phyloP scores from a whole-genome alignment of 345 rosid species.

The Eucalyptus pauciflora region DNA sequence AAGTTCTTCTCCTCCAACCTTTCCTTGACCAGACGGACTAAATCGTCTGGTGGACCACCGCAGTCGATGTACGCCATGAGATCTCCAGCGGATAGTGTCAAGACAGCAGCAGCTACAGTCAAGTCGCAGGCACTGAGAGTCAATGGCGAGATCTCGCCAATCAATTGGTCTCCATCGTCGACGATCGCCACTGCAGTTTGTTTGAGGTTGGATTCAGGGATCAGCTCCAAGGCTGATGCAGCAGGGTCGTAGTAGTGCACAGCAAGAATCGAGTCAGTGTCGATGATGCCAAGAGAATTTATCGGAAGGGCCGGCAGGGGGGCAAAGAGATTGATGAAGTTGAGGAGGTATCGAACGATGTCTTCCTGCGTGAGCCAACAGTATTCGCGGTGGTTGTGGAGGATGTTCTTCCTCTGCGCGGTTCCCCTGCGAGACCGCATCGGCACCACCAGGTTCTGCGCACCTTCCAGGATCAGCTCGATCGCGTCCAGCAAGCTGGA shows the following conservation, averaged over 20 bases:
- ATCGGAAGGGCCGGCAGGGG: conserved; percentile 24
- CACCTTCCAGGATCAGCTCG: conserved; percentile 37
- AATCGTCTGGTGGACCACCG: conserved; percentile 30
- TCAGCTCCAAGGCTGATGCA: conserved; percentile 14
- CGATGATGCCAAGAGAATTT: conserved; percentile 35
- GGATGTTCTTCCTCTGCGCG: conserved; percentile 13
- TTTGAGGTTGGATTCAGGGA: conserved; percentile 13
- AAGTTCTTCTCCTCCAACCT: conserved; percentile 29
- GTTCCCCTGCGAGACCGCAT: not conserved
- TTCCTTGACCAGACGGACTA: conserved; percentile 27
- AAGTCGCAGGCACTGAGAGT: conserved; percentile 26
- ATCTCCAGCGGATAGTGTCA: conserved; percentile 39
- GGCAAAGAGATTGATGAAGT: conserved; percentile 29
- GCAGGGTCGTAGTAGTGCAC: conserved; percentile 37
- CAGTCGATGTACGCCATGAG: conserved; percentile 49
- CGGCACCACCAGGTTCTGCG: conserved; percentile 49
- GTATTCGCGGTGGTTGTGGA: conserved; percentile 31
- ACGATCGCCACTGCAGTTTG: conserved; percentile 43
- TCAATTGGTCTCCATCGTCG: conserved; percentile 15
- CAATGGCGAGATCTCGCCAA: conserved; percentile 46
- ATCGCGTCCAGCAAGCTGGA: conserved; percentile 53
- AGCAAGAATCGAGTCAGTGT: conserved; percentile 8
- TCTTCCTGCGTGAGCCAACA: conserved; percentile 70
- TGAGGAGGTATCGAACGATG: conserved; percentile 43
- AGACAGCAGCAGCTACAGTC: conserved; percentile 34